A percentile compares a stretch with the other conserved stretches of the same genome.
Evolutionary conservation across 257 asterid genomes (phyloP).

Genomic region (Coffea eugenioides): DNA sequence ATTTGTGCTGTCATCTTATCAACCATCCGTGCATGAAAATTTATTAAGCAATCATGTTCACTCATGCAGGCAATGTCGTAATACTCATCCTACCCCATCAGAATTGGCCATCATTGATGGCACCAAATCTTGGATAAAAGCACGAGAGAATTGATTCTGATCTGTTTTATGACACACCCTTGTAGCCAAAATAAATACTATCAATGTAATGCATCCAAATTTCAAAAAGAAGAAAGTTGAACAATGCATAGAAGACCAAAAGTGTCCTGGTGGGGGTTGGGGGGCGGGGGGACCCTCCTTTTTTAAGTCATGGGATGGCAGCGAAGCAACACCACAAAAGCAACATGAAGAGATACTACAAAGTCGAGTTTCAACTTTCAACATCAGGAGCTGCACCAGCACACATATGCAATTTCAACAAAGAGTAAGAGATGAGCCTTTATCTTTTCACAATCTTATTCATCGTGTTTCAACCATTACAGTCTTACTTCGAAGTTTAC

Average conservation of each 20-base stretch:
- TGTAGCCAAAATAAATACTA: not conserved
- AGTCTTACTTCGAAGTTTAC: not conserved
- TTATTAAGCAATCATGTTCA: not conserved
- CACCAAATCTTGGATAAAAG: not conserved
- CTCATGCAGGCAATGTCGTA: not conserved
- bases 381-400: slow-evolving; percentile 20
- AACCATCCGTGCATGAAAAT: not conserved
- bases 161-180: slow-evolving; percentile 2
- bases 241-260: not conserved
- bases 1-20: not conserved
- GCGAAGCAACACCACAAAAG: slow-evolving; percentile 9
- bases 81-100: not conserved
- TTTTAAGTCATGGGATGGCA: slow-evolving; percentile 4
- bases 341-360: slow-evolving; percentile 15
- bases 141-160: slow-evolving; percentile 2
- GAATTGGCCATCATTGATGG: not conserved
- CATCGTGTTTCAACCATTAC: slow-evolving; percentile 3
- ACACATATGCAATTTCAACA: slow-evolving; percentile 16
- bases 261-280: not conserved
- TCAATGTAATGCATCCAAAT: slow-evolving; percentile 7
- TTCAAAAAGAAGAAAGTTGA: slow-evolving; percentile 3
- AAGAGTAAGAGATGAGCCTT: slow-evolving; percentile 26
- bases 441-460: slow-evolving; percentile 6
- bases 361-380: slow-evolving; percentile 23
- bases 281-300: slow-evolving; percentile 8